phyloP scores from a whole-genome alignment of 495 filamentous ascomycete species.

The Staphylotrichum tortipilum region DNA sequence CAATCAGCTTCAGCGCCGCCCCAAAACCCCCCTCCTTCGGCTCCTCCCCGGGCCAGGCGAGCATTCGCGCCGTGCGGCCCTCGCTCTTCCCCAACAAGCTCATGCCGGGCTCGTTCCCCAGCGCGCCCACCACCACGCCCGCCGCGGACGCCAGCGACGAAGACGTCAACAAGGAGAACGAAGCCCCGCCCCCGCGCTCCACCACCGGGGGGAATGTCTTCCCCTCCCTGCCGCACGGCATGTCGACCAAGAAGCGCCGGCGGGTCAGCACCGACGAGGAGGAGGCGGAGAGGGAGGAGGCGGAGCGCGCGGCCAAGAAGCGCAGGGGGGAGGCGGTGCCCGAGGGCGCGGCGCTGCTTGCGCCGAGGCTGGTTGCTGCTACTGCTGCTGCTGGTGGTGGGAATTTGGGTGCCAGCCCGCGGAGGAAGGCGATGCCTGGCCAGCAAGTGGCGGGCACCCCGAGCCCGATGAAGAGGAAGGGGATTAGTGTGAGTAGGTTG shows the following conservation, averaged over 20 bases:
- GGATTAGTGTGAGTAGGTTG: conserved; percentile 40
- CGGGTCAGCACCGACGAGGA: conserved; percentile 45
- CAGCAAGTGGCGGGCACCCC: conserved; percentile 17
- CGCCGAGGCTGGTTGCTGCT: conserved; percentile 27
- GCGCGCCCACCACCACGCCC: conserved; percentile 5
- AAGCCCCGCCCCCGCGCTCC: too few relatives aligned
- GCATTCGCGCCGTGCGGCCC: conserved; percentile 48
- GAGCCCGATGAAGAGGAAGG: conserved; percentile 41
- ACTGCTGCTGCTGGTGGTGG: conserved; percentile 5
- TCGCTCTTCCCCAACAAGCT: conserved; percentile 35
- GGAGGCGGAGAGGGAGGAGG: conserved; percentile 33
- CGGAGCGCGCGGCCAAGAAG: conserved; percentile 38
- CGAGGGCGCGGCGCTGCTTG: conserved; percentile 38
- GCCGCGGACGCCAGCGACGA: too few relatives aligned
- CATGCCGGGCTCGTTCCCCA: conserved; percentile 46
- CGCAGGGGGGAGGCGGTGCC: conserved; percentile 37
- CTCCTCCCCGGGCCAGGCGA: conserved; percentile 43
- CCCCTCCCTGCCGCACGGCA: conserved; percentile 52
- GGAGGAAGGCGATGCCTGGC: conserved; percentile 6
- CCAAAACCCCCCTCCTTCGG: conserved; percentile 43
- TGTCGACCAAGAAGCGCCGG: conserved; percentile 65
- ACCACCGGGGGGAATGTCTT: conserved; percentile 8
- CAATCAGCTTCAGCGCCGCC: conserved; percentile 41
- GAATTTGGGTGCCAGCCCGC: too few relatives aligned
- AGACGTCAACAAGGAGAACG: conserved; percentile 38